Percentiles rank a stretch among this genome's conserved stretches.
Evolutionary conservation across 2,329 filamentous ascomycete species (phyloP).

Genomic region (Diaporthe longicolla): DNA sequence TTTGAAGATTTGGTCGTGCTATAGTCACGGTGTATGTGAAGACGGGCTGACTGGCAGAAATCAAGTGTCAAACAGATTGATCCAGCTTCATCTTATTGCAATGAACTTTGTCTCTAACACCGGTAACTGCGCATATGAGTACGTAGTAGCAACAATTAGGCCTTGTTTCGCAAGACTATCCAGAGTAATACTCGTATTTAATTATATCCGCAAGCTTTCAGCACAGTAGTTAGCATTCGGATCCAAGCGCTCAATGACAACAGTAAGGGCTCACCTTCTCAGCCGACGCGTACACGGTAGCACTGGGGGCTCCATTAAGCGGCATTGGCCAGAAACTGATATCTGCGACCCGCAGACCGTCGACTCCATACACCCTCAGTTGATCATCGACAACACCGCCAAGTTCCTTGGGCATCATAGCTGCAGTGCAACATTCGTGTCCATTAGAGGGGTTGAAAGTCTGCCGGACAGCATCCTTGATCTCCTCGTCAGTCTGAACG

Average conservation of each 20-base stretch:
- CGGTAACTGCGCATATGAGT: too few species aligned
- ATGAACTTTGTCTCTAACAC: too few species aligned
- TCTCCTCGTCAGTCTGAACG: constrained; percentile 3
- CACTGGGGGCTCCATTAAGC: constrained; percentile 5
- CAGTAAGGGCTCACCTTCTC: neutral
- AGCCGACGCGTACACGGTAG: constrained; percentile 11
- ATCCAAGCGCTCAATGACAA: neutral
- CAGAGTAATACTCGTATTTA: neutral
- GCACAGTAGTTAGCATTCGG: neutral
- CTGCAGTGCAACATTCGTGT: constrained; percentile 14
- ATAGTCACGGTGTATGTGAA: too few species aligned
- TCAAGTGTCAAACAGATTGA: too few species aligned
- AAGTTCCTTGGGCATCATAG: neutral
- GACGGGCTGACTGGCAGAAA: too few species aligned
- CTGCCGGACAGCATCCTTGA: constrained; percentile 1
- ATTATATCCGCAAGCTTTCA: neutral
- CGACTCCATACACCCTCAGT: constrained; percentile 23
- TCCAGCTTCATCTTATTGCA: too few species aligned
- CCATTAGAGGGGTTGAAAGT: constrained; percentile 12
- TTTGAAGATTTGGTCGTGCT: too few species aligned
- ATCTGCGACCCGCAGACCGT: constrained; percentile 34
- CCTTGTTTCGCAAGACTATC: neutral
- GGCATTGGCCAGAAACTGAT: constrained; percentile 5
- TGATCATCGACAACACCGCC: constrained; percentile 26
- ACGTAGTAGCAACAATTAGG: neutral